Conservation (phyloP, 768 basidiomycete species). For the Porpolomopsis calyptriformis region DNA sequence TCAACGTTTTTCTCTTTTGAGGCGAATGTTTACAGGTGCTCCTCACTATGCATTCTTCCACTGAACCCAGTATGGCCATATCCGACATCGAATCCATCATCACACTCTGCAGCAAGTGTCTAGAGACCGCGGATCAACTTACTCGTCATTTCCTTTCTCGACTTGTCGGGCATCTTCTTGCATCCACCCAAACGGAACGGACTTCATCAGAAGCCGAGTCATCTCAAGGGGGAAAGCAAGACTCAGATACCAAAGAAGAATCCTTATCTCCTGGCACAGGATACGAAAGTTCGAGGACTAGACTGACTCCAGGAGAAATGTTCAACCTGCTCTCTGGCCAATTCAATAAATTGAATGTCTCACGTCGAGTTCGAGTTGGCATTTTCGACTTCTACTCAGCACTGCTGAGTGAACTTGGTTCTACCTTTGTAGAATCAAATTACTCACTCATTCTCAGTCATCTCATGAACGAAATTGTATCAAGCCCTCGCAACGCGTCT, state of each 20-base stretch:
- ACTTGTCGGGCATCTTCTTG: slow-evolving; percentile 75
- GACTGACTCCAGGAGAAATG: slow-evolving; percentile 73
- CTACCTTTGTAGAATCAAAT: slow-evolving; percentile 70
- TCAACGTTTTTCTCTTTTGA: neutral
- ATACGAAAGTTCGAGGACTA: slow-evolving; percentile 51
- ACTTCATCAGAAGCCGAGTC: slow-evolving; percentile 34
- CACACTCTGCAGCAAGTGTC: slow-evolving; percentile 50
- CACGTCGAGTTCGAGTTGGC: slow-evolving; percentile 69
- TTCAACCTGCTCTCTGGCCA: slow-evolving; percentile 64
- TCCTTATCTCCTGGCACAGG: slow-evolving; percentile 31
- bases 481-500: slow-evolving; percentile 38
- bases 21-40: slow-evolving; percentile 25
- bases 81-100: slow-evolving; percentile 74
- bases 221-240: slow-evolving; percentile 53
- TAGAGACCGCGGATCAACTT: slow-evolving; percentile 76
- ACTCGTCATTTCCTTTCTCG: slow-evolving; percentile 73
- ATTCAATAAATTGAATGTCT: slow-evolving; percentile 63
- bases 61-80: slow-evolving; percentile 43
- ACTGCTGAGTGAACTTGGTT: slow-evolving; percentile 63
- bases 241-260: slow-evolving; percentile 48
- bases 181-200: slow-evolving; percentile 69
- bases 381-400: slow-evolving; percentile 84
- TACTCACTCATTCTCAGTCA: slow-evolving; percentile 73
- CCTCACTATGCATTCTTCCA: slow-evolving; percentile 43
- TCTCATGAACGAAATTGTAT: slow-evolving; percentile 67